Conservation (phyloP, 352 stramenopile genomes). For the Peronospora farinosa region DNA sequence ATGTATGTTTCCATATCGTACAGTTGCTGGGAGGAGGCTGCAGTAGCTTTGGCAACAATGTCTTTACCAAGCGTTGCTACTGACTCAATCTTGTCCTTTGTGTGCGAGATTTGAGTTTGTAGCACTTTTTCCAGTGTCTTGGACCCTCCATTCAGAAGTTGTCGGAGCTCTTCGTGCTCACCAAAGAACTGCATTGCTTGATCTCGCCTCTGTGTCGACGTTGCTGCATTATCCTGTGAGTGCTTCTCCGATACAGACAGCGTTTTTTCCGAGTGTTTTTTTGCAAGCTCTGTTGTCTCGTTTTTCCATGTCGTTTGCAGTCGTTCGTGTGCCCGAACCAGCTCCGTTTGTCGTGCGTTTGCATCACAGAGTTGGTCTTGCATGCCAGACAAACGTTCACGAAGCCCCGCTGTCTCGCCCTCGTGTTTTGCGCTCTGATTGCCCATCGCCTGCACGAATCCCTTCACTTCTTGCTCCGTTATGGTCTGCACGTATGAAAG, state of each 20-base stretch:
- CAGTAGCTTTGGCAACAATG: slow-evolving; percentile 24
- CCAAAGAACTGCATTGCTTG: slow-evolving; percentile 27
- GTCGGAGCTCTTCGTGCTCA: slow-evolving; percentile 26
- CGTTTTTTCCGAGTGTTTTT: slow-evolving; percentile 14
- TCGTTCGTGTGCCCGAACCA: slow-evolving; percentile 23
- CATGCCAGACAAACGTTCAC: slow-evolving; percentile 27
- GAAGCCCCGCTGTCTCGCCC: slow-evolving; percentile 19
- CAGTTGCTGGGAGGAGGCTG: slow-evolving; percentile 28
- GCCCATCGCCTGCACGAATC: slow-evolving; percentile 29
- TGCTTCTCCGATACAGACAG: slow-evolving; percentile 26
- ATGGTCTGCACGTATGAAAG: slow-evolving; percentile 30
- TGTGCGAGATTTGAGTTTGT: slow-evolving; percentile 22
- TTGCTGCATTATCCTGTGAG: slow-evolving; percentile 8
- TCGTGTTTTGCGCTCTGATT: slow-evolving; percentile 32
- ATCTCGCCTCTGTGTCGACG: slow-evolving; percentile 16
- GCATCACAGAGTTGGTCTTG: slow-evolving; percentile 16
- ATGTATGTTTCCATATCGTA: slow-evolving; percentile 38
- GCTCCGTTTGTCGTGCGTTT: slow-evolving; percentile 17
- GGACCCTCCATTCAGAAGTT: slow-evolving; percentile 22
- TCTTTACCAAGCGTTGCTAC: slow-evolving; percentile 21
- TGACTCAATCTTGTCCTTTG: slow-evolving; percentile 29
- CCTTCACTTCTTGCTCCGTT: slow-evolving; percentile 35
- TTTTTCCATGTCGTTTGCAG: slow-evolving; percentile 20
- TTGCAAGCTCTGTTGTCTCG: slow-evolving; percentile 6
- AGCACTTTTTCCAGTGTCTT: slow-evolving; percentile 28